Evolutionary conservation across 163 green algal genomes (phyloP), one percentile per base, ranked within the genome.

Genomic region (Volvox carteri): DNA sequence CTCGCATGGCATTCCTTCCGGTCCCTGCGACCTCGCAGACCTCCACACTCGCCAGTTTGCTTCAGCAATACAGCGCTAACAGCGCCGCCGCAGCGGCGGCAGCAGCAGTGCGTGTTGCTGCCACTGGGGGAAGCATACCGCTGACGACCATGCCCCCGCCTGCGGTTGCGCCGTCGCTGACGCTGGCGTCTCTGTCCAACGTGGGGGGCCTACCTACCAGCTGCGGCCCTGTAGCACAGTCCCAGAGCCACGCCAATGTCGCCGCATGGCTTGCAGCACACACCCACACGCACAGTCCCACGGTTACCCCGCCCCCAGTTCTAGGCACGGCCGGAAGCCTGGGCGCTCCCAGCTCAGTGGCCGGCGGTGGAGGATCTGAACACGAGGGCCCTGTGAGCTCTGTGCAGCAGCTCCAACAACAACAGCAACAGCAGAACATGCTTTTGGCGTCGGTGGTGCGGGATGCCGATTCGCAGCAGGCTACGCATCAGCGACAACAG

Each of bases 191-290:
- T 7, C 50, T 88, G 48, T 74, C 83, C 28, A 81, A 81, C 28
- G 50, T 48, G 68, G 83, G 67, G 23, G 68, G 68, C 39, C 68
- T 88, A 33, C 81, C 65, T 12, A 41, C 0, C 46, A 72, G 1
- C 33, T 62, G 30, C 44, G 83, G 83, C 7, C 83, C 67, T 48
- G 83, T 88, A 1, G 83, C 35, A 1, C 83, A 88, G 83, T 81
- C 83, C 14, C 52, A 73, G 16, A 88, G 83, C 46, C 67, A 83
- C 37, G 83, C 83, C 35, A 88, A 88, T 16, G 83, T 88, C 35
- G 67, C 83, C 6, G 83, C 83, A 35, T 88, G 83, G 83, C 50
- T 88, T 23, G 83, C 81, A 1, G 48, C 81, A 19, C 68, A 87
- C 30, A 37, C 56, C 8, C 68, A 87, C 5, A 37, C 56, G 25